Base-by-base conservation (phyloP, 495 filamentous ascomycete genomes). In the Apodospora peruviana region DNA sequence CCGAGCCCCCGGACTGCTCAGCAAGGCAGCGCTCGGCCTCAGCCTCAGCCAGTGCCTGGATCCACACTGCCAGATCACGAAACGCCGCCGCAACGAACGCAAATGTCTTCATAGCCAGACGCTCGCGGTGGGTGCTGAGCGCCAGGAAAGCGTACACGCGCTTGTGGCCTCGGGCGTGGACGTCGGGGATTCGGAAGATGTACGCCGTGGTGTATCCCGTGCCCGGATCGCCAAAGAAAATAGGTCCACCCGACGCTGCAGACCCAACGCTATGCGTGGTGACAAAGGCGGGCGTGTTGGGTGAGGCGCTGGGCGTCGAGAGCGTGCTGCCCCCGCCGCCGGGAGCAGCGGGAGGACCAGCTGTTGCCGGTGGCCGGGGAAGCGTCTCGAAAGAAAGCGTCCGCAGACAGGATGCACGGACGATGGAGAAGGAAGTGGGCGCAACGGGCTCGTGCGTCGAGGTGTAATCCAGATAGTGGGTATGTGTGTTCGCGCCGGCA, bases 181-280 rank as follows among this genome's bases (percentile, higher is more conserved):
- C 78, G 62, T 96, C 91, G 16, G 85, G 82, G 9, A 96, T 84
- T 19, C 88, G 88, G 63, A 96, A 96, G 57, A 94, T 85, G 64
- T 88, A 95, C 48, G 91, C 91, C 10, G 91, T 91, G 2, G 91
- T 95, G 68, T 91, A 94, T 38, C 91, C 91, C 3, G 85, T 81
- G 1, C 77, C 68, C 3, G 84, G 76, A 56, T 95, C 90, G 20
- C 90, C 90, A 53, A 96, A 96, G 56, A 88, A 88, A 35, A 96
- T 76, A 10, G 88, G 87, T 0, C 91, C 90, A 14, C 76, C 75
- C 19, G 73, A 78, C 1, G 66, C 62, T 7, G 70, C 66, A 48
- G 64, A 42, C 48, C 70, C 50, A 52, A 64, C 35, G 59, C 61
- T 56, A 56, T 69, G 67, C 1, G 82, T 82, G 1, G 83, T 80